Evolutionary conservation across 2,329 filamentous ascomycete genomes (phyloP).

Genomic region (Colletotrichum salicis): DNA sequence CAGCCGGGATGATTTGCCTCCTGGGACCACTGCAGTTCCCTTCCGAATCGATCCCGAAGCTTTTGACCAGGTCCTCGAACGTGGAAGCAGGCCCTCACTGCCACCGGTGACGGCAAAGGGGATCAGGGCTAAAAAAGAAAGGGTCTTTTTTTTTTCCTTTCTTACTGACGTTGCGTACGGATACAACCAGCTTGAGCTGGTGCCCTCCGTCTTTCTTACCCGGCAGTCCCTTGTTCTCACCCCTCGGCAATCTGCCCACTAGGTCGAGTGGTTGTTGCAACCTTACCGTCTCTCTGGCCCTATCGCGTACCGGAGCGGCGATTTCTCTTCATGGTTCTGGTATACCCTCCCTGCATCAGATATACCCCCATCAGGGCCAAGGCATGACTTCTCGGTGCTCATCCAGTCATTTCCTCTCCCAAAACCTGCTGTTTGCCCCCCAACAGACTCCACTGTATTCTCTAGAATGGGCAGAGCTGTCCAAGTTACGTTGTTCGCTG

Average conservation of each 20-base stretch:
- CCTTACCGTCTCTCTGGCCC: conserved; percentile 34
- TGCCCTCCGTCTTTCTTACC: conserved; percentile 18
- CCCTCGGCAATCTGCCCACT: conserved; percentile 36
- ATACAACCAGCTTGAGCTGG: background rate
- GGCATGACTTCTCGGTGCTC: conserved; percentile 30
- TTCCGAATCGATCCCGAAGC: conserved; percentile 31
- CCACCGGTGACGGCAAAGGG: conserved; percentile 14
- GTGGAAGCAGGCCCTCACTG: conserved; percentile 18
- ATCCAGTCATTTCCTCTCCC: conserved; percentile 25
- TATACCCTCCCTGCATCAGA: conserved; percentile 37
- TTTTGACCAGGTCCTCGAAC: conserved; percentile 15
- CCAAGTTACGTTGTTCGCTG: conserved; percentile 23
- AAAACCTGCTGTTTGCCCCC: conserved; percentile 35
- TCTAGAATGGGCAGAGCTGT: conserved; percentile 30
- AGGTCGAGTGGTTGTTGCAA: conserved; percentile 30
- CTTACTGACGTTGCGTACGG: conserved; percentile 6
- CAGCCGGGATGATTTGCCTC: conserved; percentile 25
- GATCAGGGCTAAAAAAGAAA: conserved; percentile 16
- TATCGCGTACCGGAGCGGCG: conserved; percentile 32
- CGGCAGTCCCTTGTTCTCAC: conserved; percentile 22
- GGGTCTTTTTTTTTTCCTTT: background rate
- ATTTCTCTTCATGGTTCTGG: conserved; percentile 31
- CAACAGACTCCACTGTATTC: conserved; percentile 21
- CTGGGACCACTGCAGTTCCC: conserved; percentile 18
- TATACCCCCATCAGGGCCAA: conserved; percentile 37